Evolutionary conservation across 768 basidiomycete genomes (phyloP).

Genomic region (Pleurotus tuoliensis): DNA sequence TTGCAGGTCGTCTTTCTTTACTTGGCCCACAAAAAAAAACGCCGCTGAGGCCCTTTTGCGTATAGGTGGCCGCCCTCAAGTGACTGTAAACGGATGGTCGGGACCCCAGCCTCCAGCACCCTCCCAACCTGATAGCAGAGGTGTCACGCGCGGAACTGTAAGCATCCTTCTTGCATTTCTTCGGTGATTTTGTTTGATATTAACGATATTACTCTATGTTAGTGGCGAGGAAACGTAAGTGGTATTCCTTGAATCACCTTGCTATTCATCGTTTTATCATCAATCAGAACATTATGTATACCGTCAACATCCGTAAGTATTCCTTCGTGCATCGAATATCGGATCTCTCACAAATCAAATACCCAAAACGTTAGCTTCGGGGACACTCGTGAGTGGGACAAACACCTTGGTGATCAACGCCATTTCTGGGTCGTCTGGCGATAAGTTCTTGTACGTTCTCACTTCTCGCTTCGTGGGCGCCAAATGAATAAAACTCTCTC

Average conservation of each 20-base stretch:
- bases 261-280: neutral
- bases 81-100: conserved; percentile 26
- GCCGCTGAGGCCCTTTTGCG: neutral
- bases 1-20: conserved; percentile 22
- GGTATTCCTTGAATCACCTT: neutral
- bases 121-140: conserved; percentile 24
- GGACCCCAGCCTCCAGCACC: conserved; percentile 27
- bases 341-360: neutral
- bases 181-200: neutral
- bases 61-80: conserved; percentile 28
- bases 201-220: neutral
- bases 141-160: conserved; percentile 30
- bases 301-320: conserved; percentile 29
- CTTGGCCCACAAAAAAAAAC: too few relatives aligned
- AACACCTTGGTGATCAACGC: conserved; percentile 29
- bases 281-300: conserved; percentile 29
- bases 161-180: neutral
- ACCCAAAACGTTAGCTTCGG: conserved; percentile 19
- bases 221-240: conserved; percentile 32
- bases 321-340: neutral
- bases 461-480: too few relatives aligned
- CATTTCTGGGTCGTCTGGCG: conserved; percentile 32
- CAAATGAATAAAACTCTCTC: too few relatives aligned
- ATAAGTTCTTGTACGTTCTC: conserved; percentile 25
- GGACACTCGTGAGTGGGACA: conserved; percentile 23